A percentile compares a stretch with the other conserved stretches of the same genome.
Conservation (phyloP, 2,329 filamentous ascomycete genomes). For the Sclerotinia glacialis region DNA sequence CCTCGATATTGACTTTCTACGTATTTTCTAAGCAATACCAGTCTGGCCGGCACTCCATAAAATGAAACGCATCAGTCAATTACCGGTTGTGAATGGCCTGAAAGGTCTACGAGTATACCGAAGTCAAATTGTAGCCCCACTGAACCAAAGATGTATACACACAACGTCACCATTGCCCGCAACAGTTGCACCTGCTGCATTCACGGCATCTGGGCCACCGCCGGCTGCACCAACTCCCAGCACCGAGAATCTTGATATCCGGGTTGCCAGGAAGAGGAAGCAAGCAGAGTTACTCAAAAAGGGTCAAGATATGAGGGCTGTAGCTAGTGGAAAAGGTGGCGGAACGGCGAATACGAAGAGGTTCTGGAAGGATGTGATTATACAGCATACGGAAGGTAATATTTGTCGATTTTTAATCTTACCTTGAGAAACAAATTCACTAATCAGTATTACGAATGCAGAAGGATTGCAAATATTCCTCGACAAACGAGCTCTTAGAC, state of each 20-base stretch:
- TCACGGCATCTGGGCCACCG: conserved; percentile 58
- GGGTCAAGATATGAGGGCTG: conserved; percentile 49
- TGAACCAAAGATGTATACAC: conserved; percentile 32
- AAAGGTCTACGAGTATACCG: conserved; percentile 23
- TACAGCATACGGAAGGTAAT: conserved; percentile 65
- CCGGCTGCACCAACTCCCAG: conserved; percentile 53
- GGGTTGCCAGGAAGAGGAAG: conserved; percentile 51
- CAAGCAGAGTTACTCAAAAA: conserved; percentile 56
- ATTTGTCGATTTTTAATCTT: conserved; percentile 2
- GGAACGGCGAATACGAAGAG: conserved; percentile 56
- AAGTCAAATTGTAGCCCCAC: conserved; percentile 13
- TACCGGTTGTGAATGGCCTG: conserved; percentile 19
- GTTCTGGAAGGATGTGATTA: conserved; percentile 84
- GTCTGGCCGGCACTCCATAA: conserved; percentile 24
- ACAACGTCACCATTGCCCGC: conserved; percentile 33
- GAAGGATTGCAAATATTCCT: conserved; percentile 59
- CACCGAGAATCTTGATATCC: conserved; percentile 40
- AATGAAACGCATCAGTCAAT: conserved; percentile 38
- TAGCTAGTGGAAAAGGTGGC: conserved; percentile 41
- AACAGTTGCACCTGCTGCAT: conserved; percentile 40
- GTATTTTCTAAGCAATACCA: conserved; percentile 8
- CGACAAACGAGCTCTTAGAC: conserved; percentile 76
- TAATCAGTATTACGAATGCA: conserved; percentile 26
- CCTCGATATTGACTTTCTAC: not conserved
- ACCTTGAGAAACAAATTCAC: not conserved